Conservation (phyloP, 164 flowering plant genomes). For the Vitis vinifera region ASM3070453v1 NC_081817.1:20666001-20666500, state of each 20-base stretch:
- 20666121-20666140: conserved; percentile 91
- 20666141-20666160: conserved; percentile 90
- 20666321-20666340: conserved; percentile 37
- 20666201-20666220: conserved; percentile 94
- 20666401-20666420: too few relatives aligned
- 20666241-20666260: conserved; percentile 86
- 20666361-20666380: background rate
- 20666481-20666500: too few relatives aligned
- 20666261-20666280: conserved; percentile 89
- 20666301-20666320: conserved; percentile 94
- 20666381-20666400: background rate
- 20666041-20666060: too few relatives aligned
- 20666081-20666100: background rate
- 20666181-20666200: conserved; percentile 81
- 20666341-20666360: background rate
- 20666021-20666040: background rate
- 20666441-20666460: too few relatives aligned
- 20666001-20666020: conserved; percentile 68
- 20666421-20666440: too few relatives aligned
- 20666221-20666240: conserved; percentile 91
- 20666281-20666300: conserved; percentile 92
- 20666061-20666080: background rate
- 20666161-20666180: conserved; percentile 87
- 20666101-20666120: conserved; percentile 58
- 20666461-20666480: too few relatives aligned